Evolutionary conservation across 345 rosid genomes (phyloP).

Genomic region (Rhizophora mangle): DNA sequence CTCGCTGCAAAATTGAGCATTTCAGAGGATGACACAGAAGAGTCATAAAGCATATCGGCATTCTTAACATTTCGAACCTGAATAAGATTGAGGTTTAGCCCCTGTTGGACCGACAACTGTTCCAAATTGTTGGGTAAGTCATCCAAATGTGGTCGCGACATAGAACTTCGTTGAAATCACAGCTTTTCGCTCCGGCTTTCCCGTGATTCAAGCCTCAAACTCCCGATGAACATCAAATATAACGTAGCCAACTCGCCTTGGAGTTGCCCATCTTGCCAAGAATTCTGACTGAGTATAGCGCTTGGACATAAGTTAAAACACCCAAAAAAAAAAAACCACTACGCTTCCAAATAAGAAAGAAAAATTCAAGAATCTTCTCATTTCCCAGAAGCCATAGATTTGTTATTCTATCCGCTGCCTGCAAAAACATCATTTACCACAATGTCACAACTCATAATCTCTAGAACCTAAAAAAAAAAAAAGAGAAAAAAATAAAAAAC

Average conservation of each 20-base stretch:
- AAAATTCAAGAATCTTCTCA: too few species aligned
- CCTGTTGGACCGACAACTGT: constrained; percentile 16
- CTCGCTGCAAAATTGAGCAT: constrained; percentile 21
- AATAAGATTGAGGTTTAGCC: constrained; percentile 31
- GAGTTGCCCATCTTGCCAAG: too few species aligned
- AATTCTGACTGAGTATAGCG: too few species aligned
- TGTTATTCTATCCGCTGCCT: too few species aligned
- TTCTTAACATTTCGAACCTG: constrained; percentile 28
- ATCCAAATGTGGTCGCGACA: constrained; percentile 11
- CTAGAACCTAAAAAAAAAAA: too few species aligned
- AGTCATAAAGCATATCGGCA: constrained; percentile 23
- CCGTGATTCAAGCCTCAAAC: constrained; percentile 38
- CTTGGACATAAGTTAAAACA: too few species aligned
- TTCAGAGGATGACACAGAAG: constrained; percentile 18
- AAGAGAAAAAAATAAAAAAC: too few species aligned
- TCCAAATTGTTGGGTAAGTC: constrained; percentile 27
- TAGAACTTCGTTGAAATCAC: constrained; percentile 28
- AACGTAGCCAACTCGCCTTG: not conserved
- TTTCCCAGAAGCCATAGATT: too few species aligned
- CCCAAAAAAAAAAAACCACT: too few species aligned
- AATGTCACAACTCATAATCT: too few species aligned
- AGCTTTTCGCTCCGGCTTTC: constrained; percentile 54
- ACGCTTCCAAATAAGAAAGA: too few species aligned
- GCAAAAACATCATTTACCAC: too few species aligned
- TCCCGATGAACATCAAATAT: constrained; percentile 32